Evolutionary conservation across 129 eudicot species (phyloP).

Genomic region (Centaurea solstitialis): DNA sequence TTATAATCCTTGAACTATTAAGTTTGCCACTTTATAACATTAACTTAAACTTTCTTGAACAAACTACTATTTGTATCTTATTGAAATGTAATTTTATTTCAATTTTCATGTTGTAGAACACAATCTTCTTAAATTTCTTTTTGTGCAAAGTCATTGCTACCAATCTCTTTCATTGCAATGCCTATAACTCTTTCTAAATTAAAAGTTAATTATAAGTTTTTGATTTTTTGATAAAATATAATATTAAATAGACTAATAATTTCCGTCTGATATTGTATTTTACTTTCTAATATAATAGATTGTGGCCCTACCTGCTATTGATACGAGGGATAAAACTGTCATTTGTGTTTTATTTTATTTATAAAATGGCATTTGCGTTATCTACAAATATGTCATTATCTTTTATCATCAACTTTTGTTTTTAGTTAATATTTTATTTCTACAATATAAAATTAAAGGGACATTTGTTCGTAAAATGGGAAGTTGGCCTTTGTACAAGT

Average conservation of each 20-base stretch:
- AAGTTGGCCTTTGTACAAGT: background rate
- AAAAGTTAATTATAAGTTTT: no score
- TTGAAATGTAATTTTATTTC: background rate
- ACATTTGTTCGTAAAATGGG: background rate
- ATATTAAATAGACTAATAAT: background rate
- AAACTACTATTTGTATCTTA: no score
- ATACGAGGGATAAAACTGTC: background rate
- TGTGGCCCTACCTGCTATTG: background rate
- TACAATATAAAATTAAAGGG: background rate
- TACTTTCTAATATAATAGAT: background rate
- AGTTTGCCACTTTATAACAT: background rate
- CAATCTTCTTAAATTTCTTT: no score
- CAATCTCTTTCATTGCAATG: background rate
- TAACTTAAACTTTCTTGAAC: background rate
- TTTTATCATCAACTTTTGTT: background rate
- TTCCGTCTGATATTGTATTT: background rate
- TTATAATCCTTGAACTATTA: background rate
- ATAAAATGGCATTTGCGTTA: background rate
- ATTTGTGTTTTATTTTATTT: background rate
- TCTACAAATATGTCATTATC: background rate
- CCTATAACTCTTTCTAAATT: no score
- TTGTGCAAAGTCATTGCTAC: background rate
- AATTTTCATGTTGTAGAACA: no score
- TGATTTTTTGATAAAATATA: no score
- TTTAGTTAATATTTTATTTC: no score